Evolutionary conservation across 495 filamentous ascomycete genomes (phyloP).

Genomic region (Penicillium psychrofluorescens): DNA sequence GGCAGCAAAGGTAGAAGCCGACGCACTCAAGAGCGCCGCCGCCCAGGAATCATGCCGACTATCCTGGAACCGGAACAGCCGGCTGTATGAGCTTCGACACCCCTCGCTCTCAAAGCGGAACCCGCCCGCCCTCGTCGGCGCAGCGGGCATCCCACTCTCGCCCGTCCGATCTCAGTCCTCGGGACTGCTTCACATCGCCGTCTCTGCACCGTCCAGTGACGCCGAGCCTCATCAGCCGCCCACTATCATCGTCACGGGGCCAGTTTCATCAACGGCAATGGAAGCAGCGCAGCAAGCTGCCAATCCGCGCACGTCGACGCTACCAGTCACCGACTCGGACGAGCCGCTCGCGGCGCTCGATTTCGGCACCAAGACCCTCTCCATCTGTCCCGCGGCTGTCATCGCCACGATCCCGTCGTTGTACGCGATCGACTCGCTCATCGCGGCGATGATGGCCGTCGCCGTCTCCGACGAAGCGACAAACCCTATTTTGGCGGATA

Average conservation of each 20-base stretch:
- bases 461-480: constrained; percentile 52
- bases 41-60: constrained; percentile 66
- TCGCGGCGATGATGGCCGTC: constrained; percentile 62
- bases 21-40: constrained; percentile 55
- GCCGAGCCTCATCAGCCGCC: constrained; percentile 24
- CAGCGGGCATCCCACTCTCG: constrained; percentile 55
- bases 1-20: constrained; percentile 42
- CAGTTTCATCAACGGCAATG: constrained; percentile 25
- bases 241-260: constrained; percentile 34
- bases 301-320: constrained; percentile 34
- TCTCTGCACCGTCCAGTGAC: constrained; percentile 27
- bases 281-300: constrained; percentile 33
- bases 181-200: constrained; percentile 31
- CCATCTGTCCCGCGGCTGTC: constrained; percentile 38
- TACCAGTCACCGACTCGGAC: constrained; percentile 33
- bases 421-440: constrained; percentile 68
- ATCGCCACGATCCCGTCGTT: constrained; percentile 45
- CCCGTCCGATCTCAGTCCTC: constrained; percentile 36
- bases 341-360: constrained; percentile 44
- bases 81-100: constrained; percentile 65
- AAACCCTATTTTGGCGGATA: constrained; percentile 28
- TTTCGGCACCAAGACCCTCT: constrained; percentile 38
- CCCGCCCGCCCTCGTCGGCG: constrained; percentile 43
- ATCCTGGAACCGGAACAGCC: constrained; percentile 56
- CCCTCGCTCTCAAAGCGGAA: constrained; percentile 53